Evolutionary conservation across 108 stramenopile species (phyloP).

Genomic region (Nannochloropsis salina): DNA sequence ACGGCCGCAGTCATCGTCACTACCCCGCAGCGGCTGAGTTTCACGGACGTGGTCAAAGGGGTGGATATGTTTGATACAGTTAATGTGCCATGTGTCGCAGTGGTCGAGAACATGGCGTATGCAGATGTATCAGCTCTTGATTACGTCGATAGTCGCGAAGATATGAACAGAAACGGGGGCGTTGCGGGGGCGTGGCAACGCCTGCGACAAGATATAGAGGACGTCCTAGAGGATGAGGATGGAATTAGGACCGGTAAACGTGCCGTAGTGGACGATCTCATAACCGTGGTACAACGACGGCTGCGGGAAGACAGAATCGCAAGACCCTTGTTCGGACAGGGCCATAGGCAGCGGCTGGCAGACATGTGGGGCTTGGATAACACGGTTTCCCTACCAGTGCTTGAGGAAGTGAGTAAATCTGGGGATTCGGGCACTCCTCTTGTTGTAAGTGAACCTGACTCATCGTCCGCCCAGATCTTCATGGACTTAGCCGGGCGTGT

Average conservation of each 20-base stretch:
- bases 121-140: slow-evolving; percentile 48
- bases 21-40: slow-evolving; percentile 86
- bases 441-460: slow-evolving; percentile 29
- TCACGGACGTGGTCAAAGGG: slow-evolving; percentile 90
- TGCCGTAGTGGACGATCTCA: neutral
- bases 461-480: neutral
- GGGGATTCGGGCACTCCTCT: slow-evolving; percentile 41
- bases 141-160: slow-evolving; percentile 52
- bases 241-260: neutral
- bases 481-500: slow-evolving; percentile 34
- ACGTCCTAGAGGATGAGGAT: slow-evolving; percentile 14
- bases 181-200: slow-evolving; percentile 26
- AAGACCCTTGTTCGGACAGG: slow-evolving; percentile 36
- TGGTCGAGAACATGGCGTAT: slow-evolving; percentile 96
- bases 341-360: slow-evolving; percentile 40
- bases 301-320: slow-evolving; percentile 19
- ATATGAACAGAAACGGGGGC: slow-evolving; percentile 15
- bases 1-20: slow-evolving; percentile 97
- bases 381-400: slow-evolving; percentile 39
- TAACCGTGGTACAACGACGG: slow-evolving; percentile 29
- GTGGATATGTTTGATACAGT: slow-evolving; percentile 87
- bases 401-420: slow-evolving; percentile 30
- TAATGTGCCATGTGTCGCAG: slow-evolving; percentile 81
- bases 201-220: slow-evolving; percentile 33
- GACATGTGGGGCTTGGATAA: slow-evolving; percentile 52